A percentile compares a stretch with the other conserved stretches of the same genome.
phyloP scores from a whole-genome alignment of 495 filamentous ascomycete genomes.

The Cetradonia linearis region DNA sequence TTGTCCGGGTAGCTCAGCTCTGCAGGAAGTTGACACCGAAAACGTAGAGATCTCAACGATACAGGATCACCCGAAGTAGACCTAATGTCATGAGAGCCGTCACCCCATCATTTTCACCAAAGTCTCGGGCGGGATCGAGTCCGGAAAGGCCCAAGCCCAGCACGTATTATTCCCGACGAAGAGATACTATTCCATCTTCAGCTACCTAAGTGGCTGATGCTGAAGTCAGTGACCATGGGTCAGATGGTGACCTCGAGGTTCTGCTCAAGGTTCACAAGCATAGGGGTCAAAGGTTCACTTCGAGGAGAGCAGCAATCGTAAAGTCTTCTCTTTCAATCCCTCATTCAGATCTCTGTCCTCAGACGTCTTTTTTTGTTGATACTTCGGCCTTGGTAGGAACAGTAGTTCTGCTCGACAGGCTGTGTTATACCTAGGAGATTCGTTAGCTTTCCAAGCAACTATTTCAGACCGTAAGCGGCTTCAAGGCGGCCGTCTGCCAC shows the following conservation, averaged over 20 bases:
- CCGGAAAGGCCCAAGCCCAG: background rate
- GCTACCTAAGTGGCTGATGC: background rate
- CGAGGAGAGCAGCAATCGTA: background rate
- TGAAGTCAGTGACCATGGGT: background rate
- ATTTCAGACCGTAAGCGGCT: background rate
- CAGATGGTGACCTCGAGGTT: background rate
- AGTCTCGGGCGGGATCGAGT: background rate
- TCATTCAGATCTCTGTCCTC: background rate
- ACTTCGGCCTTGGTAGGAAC: background rate
- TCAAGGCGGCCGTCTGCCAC: background rate
- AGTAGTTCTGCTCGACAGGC: background rate
- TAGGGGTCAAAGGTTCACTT: background rate
- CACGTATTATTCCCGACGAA: background rate
- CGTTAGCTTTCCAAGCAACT: background rate
- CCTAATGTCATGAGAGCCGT: background rate
- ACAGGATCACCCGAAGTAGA: background rate
- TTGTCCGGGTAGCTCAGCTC: background rate
- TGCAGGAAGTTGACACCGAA: background rate
- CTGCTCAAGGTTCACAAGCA: background rate
- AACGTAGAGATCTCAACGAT: background rate
- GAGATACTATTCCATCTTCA: background rate
- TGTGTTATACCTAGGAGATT: background rate
- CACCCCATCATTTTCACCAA: background rate
- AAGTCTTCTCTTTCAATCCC: background rate
- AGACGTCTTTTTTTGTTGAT: background rate